These are phyloP conservation scores for Yamadazyma aaseri DNA, from an alignment of 1,139 yeast genomes.

Conservation along the genomic window DNA sequence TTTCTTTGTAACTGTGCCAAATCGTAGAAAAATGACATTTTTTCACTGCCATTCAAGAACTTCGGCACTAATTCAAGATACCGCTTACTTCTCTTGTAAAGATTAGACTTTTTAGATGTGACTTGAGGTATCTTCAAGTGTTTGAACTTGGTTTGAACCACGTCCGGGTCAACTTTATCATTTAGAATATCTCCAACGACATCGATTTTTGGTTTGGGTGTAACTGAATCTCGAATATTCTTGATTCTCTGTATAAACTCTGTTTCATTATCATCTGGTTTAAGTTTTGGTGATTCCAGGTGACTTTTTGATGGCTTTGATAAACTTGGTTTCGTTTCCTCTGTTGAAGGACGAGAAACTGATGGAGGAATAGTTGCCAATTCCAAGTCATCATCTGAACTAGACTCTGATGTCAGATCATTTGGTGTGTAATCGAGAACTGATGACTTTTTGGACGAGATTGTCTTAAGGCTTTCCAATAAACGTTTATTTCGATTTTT, in stretches of 20 bases:
- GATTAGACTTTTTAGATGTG: constrained; percentile 22
- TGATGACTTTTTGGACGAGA: not conserved
- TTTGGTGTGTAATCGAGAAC: constrained; percentile 3
- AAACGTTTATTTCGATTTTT: not conserved
- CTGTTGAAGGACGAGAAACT: not conserved
- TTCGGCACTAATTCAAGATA: constrained; percentile 35
- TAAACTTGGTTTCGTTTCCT: not conserved
- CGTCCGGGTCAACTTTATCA: constrained; percentile 13
- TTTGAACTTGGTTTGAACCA: constrained; percentile 21
- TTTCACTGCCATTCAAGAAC: constrained; percentile 41
- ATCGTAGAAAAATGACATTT: constrained; percentile 47
- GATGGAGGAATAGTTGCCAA: not conserved
- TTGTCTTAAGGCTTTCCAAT: not conserved
- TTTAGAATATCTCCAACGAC: constrained; percentile 2
- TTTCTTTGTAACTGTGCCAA: constrained; percentile 42
- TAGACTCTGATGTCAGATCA: constrained; percentile 15
- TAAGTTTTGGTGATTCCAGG: not conserved
- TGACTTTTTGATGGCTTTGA: not conserved
- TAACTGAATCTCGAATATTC: not conserved
- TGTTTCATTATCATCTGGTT: not conserved
- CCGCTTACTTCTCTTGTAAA: constrained; percentile 25
- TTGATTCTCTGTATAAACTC: not conserved
- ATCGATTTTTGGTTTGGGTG: not conserved
- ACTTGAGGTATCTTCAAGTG: constrained; percentile 25
- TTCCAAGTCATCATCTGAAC: constrained; percentile 12